Evolutionary conservation across 139 green algal species (phyloP), one percentile per base, ranked within the genome.

Genomic region (Chlamydomonas schloesseri): DNA sequence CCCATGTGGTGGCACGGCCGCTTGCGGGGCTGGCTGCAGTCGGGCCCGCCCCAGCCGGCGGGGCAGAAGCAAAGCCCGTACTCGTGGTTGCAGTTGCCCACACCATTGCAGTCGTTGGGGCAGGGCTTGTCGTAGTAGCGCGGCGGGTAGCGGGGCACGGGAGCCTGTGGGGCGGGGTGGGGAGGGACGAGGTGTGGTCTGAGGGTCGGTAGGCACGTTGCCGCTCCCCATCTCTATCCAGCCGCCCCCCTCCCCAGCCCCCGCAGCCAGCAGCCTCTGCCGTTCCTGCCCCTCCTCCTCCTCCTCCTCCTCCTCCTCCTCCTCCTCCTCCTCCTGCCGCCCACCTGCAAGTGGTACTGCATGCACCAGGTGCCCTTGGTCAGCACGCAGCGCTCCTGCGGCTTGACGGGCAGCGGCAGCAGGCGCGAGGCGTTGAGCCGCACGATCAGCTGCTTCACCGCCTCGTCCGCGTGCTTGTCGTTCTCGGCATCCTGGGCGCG

Each of bases 1-100:
- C 84, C 88, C 55, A 90, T 92, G 71, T 89, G 77, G 20, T 75
- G 31, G 62, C 92, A 95, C 24, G 92, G 87, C 33, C 90, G 82
- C 81, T 82, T 83, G 58, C 86, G 47, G 10, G 87, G 81, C 60
- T 64, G 28, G 5, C 23, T 57, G 81, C 91, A 94, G 46, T 88
- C 88, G 17, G 84, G 65, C 0, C 91, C 91, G 5, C 80, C 86
- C 77, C 84, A 92, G 29, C 91, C 91, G 92, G 91, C 90, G 31
- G 88, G 88, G 82, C 90, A 93, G 46, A 87, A 72, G 55, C 90
- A 93, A 0, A 81, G 14, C 2, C 90, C 90, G 29, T 79, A 82
- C 55, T 92, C 88, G 3, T 78, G 70, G 31, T 92, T 78, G 76
- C 90, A 93, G 2, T 82, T 36, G 29, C 90, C 90, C 15, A 87